These are phyloP conservation scores for Pezizomycotina sp. DNA, from an alignment of 2,329 filamentous ascomycete genomes.

Conservation along the genomic window DNA sequence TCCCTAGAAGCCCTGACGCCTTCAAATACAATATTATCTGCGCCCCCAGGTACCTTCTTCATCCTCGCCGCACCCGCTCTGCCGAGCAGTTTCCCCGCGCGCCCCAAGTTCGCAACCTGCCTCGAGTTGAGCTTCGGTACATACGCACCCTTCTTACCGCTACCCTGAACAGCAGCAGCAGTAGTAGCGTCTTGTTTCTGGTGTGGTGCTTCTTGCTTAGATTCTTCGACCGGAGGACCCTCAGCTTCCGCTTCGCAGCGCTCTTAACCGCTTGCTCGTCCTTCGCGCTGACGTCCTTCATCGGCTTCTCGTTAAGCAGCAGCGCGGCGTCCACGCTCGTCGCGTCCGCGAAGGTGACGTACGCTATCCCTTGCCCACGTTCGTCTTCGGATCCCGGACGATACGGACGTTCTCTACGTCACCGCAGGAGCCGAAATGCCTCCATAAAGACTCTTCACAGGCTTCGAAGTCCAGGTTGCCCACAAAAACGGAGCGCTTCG, in stretches of 20 bases:
- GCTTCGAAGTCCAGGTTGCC: slow-evolving; percentile 94
- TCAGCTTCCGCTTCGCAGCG: slow-evolving; percentile 43
- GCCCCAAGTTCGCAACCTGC: slow-evolving; percentile 54
- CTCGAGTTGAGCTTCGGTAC: slow-evolving; percentile 53
- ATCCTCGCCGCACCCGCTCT: slow-evolving; percentile 44
- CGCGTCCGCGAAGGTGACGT: slow-evolving; percentile 84
- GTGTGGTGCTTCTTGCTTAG: slow-evolving; percentile 35
- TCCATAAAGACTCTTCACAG: slow-evolving; percentile 88
- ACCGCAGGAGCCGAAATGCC: slow-evolving; percentile 58
- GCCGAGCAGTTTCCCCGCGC: slow-evolving; percentile 57
- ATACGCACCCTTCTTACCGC: slow-evolving; percentile 34
- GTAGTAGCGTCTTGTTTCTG: slow-evolving; percentile 23
- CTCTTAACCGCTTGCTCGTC: too few species aligned
- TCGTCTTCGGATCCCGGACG: slow-evolving; percentile 70
- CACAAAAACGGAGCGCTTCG: slow-evolving; percentile 85
- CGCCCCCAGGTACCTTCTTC: slow-evolving; percentile 40
- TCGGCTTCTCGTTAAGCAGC: slow-evolving; percentile 76
- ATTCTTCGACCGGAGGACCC: slow-evolving; percentile 73
- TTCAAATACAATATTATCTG: slow-evolving; percentile 64
- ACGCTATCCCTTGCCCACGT: slow-evolving; percentile 95
- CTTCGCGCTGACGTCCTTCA: too few species aligned
- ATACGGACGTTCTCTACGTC: slow-evolving; percentile 87
- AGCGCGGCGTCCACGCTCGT: slow-evolving; percentile 86
- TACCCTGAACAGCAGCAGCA: slow-evolving; percentile 9
- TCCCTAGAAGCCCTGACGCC: slow-evolving; percentile 55